These are phyloP conservation scores for Sordariomycetes sp. DNA, from an alignment of 2,329 filamentous ascomycete species.

Conservation along the genomic window DNA sequence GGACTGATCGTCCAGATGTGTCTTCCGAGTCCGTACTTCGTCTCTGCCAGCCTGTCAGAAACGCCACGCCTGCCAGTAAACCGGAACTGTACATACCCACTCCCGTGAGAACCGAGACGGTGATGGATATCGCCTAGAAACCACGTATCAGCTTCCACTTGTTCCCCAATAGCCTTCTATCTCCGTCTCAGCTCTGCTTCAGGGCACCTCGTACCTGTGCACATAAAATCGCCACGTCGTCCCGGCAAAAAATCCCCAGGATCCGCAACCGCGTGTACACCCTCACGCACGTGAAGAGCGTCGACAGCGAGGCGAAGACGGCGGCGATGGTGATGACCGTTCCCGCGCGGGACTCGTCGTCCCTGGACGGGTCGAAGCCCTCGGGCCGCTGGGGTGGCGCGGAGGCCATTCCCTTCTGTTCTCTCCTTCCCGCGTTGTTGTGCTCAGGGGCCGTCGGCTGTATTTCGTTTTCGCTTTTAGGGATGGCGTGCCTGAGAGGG, in stretches of 20 bases:
- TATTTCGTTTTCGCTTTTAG: too few species aligned
- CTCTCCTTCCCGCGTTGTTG: neutral
- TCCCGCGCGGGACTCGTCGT: conserved; percentile 10
- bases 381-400: neutral
- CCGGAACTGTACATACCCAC: neutral
- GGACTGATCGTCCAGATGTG: conserved; percentile 11
- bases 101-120: conserved; percentile 1
- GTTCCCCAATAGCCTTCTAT: neutral
- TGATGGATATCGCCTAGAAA: conserved; percentile 10
- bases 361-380: conserved; percentile 4
- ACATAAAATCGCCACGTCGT: conserved; percentile 16
- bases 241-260: conserved; percentile 13
- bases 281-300: conserved; percentile 8
- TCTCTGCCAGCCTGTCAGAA: conserved; percentile 9
- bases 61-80: neutral
- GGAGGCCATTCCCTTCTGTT: neutral
- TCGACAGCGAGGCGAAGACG: conserved; percentile 10
- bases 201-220: conserved; percentile 5
- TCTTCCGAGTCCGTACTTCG: conserved; percentile 15
- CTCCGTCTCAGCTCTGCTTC: neutral
- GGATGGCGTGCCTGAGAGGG: too few species aligned
- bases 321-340: conserved; percentile 12
- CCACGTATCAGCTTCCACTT: conserved; percentile 3
- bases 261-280: conserved; percentile 14
- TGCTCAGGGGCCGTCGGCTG: too few species aligned